phyloP scores from a whole-genome alignment of 2,329 filamentous ascomycete genomes.

The Pseudocercospora musae region DNA sequence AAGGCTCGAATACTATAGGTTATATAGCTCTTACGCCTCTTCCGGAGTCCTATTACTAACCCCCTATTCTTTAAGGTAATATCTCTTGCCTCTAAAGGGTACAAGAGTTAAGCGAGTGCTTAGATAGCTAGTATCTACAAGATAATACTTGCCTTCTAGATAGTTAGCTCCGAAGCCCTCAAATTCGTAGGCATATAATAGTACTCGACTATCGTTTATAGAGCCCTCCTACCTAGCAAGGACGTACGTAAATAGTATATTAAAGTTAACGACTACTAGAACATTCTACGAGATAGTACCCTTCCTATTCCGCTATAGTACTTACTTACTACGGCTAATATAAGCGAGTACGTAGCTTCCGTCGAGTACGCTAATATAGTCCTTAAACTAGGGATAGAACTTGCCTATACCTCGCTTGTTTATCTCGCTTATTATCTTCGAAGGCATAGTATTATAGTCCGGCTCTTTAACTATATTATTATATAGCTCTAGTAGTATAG shows the following conservation, averaged over 20 bases:
- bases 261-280: slow-evolving; percentile 3
- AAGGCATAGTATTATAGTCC: background rate
- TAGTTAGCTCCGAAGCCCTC: background rate
- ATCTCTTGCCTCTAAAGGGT: background rate
- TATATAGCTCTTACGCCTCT: background rate
- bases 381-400: background rate
- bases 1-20: background rate
- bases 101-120: background rate
- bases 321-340: background rate
- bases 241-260: slow-evolving; percentile 2
- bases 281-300: background rate
- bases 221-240: slow-evolving; percentile 1
- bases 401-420: background rate
- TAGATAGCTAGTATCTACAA: too few relatives aligned
- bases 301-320: background rate
- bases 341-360: background rate
- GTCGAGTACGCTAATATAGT: background rate
- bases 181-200: background rate
- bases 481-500: background rate
- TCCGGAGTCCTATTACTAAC: background rate
- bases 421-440: background rate
- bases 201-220: background rate
- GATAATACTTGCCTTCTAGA: background rate
- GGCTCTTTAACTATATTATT: background rate
- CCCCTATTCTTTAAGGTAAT: background rate